Evolutionary conservation across 2,329 filamentous ascomycete species (phyloP).

Genomic region (Fusarium temperatum): DNA sequence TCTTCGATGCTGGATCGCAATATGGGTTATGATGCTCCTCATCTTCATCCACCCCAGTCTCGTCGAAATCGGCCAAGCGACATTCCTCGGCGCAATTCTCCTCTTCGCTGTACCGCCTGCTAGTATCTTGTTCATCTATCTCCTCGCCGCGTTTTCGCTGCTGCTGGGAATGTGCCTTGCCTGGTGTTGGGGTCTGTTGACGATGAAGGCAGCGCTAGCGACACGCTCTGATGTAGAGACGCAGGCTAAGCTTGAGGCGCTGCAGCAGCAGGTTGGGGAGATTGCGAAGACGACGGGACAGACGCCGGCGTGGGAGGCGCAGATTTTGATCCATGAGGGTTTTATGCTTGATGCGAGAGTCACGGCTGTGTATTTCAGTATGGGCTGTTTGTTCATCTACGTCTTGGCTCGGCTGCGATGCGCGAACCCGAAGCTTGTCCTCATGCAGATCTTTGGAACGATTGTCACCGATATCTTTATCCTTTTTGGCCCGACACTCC

Average conservation of each 20-base stretch:
- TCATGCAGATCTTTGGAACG: constrained; percentile 57
- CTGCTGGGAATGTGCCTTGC: constrained; percentile 57
- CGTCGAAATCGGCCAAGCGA: constrained; percentile 51
- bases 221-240: constrained; percentile 52
- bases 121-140: constrained; percentile 56
- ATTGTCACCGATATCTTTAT: constrained; percentile 58
- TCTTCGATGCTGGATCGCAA: constrained; percentile 56
- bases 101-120: constrained; percentile 57
- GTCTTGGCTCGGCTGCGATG: constrained; percentile 53
- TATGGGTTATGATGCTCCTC: constrained; percentile 56
- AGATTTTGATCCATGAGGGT: constrained; percentile 53
- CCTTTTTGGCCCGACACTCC: constrained; percentile 53
- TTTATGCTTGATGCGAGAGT: constrained; percentile 59
- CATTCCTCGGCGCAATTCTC: constrained; percentile 55
- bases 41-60: constrained; percentile 58
- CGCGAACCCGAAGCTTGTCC: constrained; percentile 54
- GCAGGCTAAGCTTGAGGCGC: constrained; percentile 43
- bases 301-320: constrained; percentile 40
- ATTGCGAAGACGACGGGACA: constrained; percentile 43
- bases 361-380: constrained; percentile 48
- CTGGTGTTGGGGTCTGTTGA: constrained; percentile 60
- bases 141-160: constrained; percentile 54
- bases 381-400: constrained; percentile 57
- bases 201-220: constrained; percentile 58
- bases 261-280: constrained; percentile 50